phyloP scores from a whole-genome alignment of 83 land plant genomes.

The Diphasiastrum complanatum region DNA sequence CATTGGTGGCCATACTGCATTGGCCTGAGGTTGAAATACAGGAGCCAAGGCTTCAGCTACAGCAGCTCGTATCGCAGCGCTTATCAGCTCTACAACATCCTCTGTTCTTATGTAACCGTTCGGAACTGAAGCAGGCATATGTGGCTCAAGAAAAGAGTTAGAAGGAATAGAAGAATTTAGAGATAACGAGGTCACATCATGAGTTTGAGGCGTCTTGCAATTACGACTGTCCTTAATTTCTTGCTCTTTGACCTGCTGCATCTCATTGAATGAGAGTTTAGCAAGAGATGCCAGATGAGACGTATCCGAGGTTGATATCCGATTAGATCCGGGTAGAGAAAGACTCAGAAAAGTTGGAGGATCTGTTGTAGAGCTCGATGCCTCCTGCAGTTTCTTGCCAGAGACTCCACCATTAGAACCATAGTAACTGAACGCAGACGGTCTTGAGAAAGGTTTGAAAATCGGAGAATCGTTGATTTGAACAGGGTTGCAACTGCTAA shows the following conservation, averaged over 20 bases:
- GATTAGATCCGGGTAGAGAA: conserved; percentile 15
- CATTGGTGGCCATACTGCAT: background rate
- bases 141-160: too few relatives aligned
- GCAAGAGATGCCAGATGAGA: too few relatives aligned
- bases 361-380: conserved; percentile 2
- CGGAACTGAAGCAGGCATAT: too few relatives aligned
- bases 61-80: conserved; percentile 21
- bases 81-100: conserved; percentile 21
- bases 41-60: conserved; percentile 24
- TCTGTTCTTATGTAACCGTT: background rate
- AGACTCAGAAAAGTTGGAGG: conserved; percentile 23
- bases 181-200: background rate
- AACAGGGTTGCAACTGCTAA: background rate
- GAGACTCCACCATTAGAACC: background rate
- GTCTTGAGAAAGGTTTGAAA: conserved; percentile 19
- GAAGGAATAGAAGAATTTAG: too few relatives aligned
- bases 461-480: conserved; percentile 1
- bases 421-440: conserved; percentile 18
- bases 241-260: conserved; percentile 14
- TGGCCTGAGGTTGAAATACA: conserved; percentile 7
- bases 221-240: conserved; percentile 1
- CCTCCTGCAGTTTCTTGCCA: conserved; percentile 1
- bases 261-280: too few relatives aligned
- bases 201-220: background rate
- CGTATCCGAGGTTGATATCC: too few relatives aligned